Percentiles rank a stretch among this genome's conserved stretches.
phyloP scores from a whole-genome alignment of 768 basidiomycete genomes.

The Suillus hirtellus region DNA sequence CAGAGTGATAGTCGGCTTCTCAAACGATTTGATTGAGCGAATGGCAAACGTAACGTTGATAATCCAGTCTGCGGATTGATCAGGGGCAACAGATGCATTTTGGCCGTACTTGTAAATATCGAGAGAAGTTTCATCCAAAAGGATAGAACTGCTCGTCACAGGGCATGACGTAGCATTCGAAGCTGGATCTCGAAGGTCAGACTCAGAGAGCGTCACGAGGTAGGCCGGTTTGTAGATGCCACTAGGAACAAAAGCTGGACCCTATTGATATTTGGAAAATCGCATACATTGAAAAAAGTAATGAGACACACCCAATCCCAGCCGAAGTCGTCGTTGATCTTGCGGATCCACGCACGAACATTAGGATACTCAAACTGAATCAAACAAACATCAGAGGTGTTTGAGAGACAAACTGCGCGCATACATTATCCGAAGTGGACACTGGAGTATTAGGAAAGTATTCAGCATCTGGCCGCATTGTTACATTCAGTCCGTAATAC shows the following conservation, averaged over 20 bases:
- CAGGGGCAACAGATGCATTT: conserved; percentile 42
- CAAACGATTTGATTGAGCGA: conserved; percentile 40
- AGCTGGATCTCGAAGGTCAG: conserved; percentile 21
- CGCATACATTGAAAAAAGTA: neutral
- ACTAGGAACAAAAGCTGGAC: conserved; percentile 56
- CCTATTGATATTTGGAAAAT: conserved; percentile 32
- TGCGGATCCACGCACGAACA: conserved; percentile 49
- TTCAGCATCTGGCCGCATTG: conserved; percentile 49
- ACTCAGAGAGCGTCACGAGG: conserved; percentile 42
- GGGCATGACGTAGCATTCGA: conserved; percentile 28
- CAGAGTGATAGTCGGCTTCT: conserved; percentile 40
- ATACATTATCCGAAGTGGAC: conserved; percentile 32
- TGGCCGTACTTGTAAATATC: conserved; percentile 58
- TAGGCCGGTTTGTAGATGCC: conserved; percentile 59
- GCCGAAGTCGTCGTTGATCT: conserved; percentile 55
- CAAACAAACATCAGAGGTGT: neutral
- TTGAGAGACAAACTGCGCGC: conserved; percentile 8
- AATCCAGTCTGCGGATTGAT: conserved; percentile 53
- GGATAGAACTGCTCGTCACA: conserved; percentile 31
- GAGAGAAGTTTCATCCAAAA: conserved; percentile 53
- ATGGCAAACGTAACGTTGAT: conserved; percentile 54
- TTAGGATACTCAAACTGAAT: conserved; percentile 51
- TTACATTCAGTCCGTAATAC: conserved; percentile 54
- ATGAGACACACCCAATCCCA: conserved; percentile 55
- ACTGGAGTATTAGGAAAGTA: conserved; percentile 34